phyloP scores from a whole-genome alignment of 176 grass and related monocot species.

The Dendrocalamus sinicus region DNA sequence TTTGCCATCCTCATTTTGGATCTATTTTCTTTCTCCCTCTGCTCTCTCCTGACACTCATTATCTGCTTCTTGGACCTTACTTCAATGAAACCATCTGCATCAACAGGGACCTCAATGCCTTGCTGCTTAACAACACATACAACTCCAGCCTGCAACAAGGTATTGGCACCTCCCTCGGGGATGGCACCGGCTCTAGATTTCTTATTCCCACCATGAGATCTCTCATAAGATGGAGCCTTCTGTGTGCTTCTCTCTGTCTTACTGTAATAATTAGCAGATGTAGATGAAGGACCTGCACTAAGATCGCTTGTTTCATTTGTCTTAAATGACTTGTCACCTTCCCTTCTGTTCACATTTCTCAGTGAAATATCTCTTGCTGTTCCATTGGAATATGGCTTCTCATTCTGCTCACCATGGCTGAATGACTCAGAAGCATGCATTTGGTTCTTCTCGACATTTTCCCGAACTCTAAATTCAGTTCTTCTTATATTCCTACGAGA shows the following conservation, averaged over 20 bases:
- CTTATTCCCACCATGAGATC: slow-evolving; percentile 49
- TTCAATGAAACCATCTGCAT: slow-evolving; percentile 99
- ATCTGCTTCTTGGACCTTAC: slow-evolving; percentile 98
- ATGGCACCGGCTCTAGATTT: slow-evolving; percentile 46
- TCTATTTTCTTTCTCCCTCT: slow-evolving; percentile 95
- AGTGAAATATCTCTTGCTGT: slow-evolving; percentile 45
- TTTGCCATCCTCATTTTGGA: slow-evolving; percentile 78
- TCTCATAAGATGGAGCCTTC: slow-evolving; percentile 57
- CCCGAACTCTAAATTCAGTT: slow-evolving; percentile 81
- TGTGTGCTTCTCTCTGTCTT: slow-evolving; percentile 47
- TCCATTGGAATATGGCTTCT: slow-evolving; percentile 44
- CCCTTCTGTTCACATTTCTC: slow-evolving; percentile 58
- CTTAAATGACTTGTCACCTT: slow-evolving; percentile 49
- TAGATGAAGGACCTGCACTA: slow-evolving; percentile 48
- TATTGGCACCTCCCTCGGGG: slow-evolving; percentile 56
- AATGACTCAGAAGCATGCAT: slow-evolving; percentile 49
- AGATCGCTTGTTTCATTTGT: slow-evolving; percentile 49
- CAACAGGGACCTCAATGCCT: slow-evolving; percentile 85
- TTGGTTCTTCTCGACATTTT: slow-evolving; percentile 70
- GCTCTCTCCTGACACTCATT: slow-evolving; percentile 87
- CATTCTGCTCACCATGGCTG: slow-evolving; percentile 52
- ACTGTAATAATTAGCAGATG: slow-evolving; percentile 40
- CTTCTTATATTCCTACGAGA: slow-evolving; percentile 66
- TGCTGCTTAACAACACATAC: slow-evolving; percentile 78
- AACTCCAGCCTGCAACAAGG: slow-evolving; percentile 65